Conservation (phyloP, 805 yeast species). For the Phaffomyces opuntiae region DNA sequence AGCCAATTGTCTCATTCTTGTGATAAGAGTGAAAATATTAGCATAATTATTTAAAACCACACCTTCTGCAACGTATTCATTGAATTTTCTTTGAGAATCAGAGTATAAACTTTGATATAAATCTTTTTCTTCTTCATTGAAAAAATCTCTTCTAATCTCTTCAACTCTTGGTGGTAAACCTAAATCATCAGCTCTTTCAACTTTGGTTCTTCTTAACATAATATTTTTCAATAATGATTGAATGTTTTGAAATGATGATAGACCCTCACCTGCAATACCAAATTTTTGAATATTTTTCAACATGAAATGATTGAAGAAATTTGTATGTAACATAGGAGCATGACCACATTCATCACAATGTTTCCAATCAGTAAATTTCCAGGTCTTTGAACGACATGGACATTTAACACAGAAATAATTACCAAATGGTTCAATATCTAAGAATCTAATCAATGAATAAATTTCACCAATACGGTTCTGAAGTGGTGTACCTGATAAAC, state of each 20-base stretch:
- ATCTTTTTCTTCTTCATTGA: conserved; percentile 94
- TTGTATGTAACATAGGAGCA: conserved; percentile 90
- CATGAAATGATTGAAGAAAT: conserved; percentile 93
- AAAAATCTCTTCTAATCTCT: conserved; percentile 76
- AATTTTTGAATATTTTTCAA: conserved; percentile 85
- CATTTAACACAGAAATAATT: conserved; percentile 91
- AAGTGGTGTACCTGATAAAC: conserved; percentile 92
- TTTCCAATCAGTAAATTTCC: conserved; percentile 81
- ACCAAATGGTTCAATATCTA: conserved; percentile 80
- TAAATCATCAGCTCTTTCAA: conserved; percentile 94
- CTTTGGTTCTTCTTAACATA: conserved; percentile 91
- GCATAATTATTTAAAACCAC: conserved; percentile 96
- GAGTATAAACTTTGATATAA: conserved; percentile 81
- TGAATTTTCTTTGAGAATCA: conserved; percentile 80
- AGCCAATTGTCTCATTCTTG: conserved; percentile 96
- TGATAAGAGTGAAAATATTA: conserved; percentile 89
- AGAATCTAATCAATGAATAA: conserved; percentile 82
- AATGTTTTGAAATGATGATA: conserved; percentile 67
- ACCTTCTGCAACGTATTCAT: conserved; percentile 91
- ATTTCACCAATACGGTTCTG: conserved; percentile 96
- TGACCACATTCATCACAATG: conserved; percentile 86
- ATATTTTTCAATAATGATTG: conserved; percentile 68
- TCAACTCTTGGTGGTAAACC: conserved; percentile 96
- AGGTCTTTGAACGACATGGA: conserved; percentile 71
- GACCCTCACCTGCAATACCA: conserved; percentile 79